Conservation (phyloP, 768 basidiomycete genomes). For the Boletus subparvulus region DNA sequence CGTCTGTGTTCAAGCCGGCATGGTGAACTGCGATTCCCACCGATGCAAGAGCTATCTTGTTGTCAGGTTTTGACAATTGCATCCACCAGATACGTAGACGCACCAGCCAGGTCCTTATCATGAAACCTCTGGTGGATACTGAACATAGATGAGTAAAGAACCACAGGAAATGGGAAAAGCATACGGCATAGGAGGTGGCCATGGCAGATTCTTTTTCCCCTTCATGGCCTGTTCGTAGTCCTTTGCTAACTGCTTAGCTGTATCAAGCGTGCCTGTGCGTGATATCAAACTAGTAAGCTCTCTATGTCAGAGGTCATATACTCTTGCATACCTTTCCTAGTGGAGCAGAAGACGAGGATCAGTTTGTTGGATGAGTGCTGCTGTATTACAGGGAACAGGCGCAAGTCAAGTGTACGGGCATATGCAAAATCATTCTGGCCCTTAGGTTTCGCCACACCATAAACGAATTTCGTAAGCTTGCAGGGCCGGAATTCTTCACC, state of each 20-base stretch:
- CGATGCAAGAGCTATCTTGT: slow-evolving; percentile 53
- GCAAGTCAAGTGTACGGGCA: slow-evolving; percentile 64
- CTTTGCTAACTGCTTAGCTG: slow-evolving; percentile 76
- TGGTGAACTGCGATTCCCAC: slow-evolving; percentile 89
- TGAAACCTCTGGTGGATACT: slow-evolving; percentile 59
- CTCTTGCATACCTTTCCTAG: slow-evolving; percentile 66
- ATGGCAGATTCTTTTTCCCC: slow-evolving; percentile 56
- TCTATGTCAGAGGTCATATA: neutral
- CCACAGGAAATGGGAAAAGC: neutral
- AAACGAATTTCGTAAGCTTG: slow-evolving; percentile 68
- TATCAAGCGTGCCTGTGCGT: slow-evolving; percentile 51
- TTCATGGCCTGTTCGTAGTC: slow-evolving; percentile 61
- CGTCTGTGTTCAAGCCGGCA: slow-evolving; percentile 75
- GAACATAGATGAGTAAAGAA: slow-evolving; percentile 2
- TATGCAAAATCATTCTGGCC: slow-evolving; percentile 81
- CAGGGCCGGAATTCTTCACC: slow-evolving; percentile 92
- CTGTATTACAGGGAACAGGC: slow-evolving; percentile 70
- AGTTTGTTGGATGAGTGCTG: slow-evolving; percentile 78
- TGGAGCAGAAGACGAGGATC: slow-evolving; percentile 84
- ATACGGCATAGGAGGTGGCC: slow-evolving; percentile 62
- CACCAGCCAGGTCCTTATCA: slow-evolving; percentile 63
- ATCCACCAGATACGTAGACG: neutral
- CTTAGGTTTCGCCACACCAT: slow-evolving; percentile 62
- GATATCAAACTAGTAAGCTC: neutral
- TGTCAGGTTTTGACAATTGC: slow-evolving; percentile 3